Base-by-base conservation (phyloP, 1,139 yeast genomes). In the Groenewaldozyma auringiensis region DNA sequence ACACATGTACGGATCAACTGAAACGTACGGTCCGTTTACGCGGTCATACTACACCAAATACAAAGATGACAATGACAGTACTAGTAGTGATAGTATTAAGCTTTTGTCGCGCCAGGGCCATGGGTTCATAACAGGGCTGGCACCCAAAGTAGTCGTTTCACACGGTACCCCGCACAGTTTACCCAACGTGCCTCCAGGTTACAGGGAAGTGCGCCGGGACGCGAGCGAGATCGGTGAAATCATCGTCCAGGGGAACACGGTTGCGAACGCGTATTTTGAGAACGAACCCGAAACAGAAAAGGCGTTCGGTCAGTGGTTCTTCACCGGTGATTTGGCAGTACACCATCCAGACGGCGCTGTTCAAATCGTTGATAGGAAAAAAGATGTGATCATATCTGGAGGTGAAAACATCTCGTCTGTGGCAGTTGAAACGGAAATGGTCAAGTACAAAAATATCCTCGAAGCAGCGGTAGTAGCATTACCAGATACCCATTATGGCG, bases 391-490 rank as follows among this genome's bases (percentile, higher is more conserved):
- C 68, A 83, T 83, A 58, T 71, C 88, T 1, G 92, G 85, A 55
- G 94, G 94, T 47, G 94, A 83, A 61, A 83, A 83, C 61, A 78
- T 83, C 47, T 80, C 89, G 1, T 86, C 92, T 2, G 92, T 83
- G 54, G 80, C 77, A 53, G 79, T 83, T 42, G 94, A 83, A 60
- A 78, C 77, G 55, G 68, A 68, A 21, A 78, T 83, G 51, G 68
- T 80, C 45, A 70, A 80, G 48, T 63, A 62, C 47, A 62, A 59
- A 6, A 54, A 54, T 16, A 60, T 66, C 9, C 54, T 64, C 29
- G 70, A 66, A 46, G 64, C 59, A 20, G 67, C 69, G 2, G 68
- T 66, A n/a, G 61, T 65, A n/a, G 69, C 67, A 2, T 50, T 62
- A 13, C 66, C 66, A 16, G 67, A 66, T 46, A 57, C 53, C 17